Evolutionary conservation across 352 stramenopile genomes (phyloP).

Genomic region (Globisporangium cederbergense): DNA sequence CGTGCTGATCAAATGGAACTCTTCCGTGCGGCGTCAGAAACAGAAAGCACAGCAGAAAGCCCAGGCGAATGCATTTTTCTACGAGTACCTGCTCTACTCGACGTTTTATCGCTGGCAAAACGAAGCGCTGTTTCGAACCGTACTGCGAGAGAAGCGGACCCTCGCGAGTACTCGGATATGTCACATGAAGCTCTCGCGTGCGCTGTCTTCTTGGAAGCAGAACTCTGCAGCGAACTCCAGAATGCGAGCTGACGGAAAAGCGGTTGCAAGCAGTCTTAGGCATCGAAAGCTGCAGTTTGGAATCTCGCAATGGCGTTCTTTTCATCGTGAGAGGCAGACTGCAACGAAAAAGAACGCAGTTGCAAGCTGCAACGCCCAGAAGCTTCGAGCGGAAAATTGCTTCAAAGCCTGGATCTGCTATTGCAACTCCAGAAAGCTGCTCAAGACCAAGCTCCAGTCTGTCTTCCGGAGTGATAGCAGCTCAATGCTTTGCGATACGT

Average conservation of each 20-base stretch:
- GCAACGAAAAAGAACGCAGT: not conserved
- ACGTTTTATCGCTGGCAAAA: conserved; percentile 32
- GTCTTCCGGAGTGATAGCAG: conserved; percentile 14
- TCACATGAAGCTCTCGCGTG: not conserved
- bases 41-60: not conserved
- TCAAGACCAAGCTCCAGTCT: conserved; percentile 14
- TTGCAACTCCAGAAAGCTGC: not conserved
- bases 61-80: conserved; percentile 24
- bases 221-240: not conserved
- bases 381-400: not conserved
- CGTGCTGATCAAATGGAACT: not conserved
- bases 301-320: not conserved
- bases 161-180: not conserved
- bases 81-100: conserved; percentile 25
- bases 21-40: not conserved
- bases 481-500: conserved; percentile 13
- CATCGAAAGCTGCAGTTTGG: conserved; percentile 9
- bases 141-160: conserved; percentile 7
- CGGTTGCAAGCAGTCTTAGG: not conserved
- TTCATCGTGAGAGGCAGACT: not conserved
- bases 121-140: not conserved
- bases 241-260: not conserved
- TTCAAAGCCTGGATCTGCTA: conserved; percentile 4
- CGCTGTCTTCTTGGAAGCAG: conserved; percentile 2
- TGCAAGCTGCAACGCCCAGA: not conserved